phyloP scores from a whole-genome alignment of 2,329 filamentous ascomycete species.

The Cordyceps farinosa region DNA sequence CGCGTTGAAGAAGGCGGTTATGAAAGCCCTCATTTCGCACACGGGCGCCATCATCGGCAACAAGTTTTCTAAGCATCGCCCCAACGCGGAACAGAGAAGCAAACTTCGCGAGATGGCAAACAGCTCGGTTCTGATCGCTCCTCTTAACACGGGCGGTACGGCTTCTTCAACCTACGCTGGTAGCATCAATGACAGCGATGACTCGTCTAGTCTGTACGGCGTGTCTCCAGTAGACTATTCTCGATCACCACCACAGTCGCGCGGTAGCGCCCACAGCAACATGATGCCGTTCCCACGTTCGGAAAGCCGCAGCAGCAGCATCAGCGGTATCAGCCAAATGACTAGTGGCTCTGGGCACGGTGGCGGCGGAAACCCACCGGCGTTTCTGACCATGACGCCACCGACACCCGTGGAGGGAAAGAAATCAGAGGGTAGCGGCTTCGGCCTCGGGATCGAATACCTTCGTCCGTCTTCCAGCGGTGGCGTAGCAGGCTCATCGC shows the following conservation, averaged over 20 bases:
- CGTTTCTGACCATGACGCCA: constrained; percentile 47
- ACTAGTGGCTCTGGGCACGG: constrained; percentile 30
- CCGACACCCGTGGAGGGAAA: constrained; percentile 38
- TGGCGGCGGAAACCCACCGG: constrained; percentile 31
- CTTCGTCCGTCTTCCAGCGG: constrained; percentile 33
- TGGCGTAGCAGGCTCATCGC: constrained; percentile 23
- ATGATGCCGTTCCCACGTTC: constrained; percentile 44
- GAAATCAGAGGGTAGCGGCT: constrained; percentile 19
- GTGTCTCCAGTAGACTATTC: constrained; percentile 55
- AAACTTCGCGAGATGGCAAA: constrained; percentile 81
- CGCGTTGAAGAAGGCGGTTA: constrained; percentile 89
- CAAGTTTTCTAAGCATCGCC: constrained; percentile 88
- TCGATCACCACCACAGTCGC: constrained; percentile 54
- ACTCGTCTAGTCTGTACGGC: constrained; percentile 53
- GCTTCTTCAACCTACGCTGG: constrained; percentile 35
- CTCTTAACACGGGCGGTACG: constrained; percentile 31
- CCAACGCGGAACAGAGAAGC: constrained; percentile 72
- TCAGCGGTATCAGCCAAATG: constrained; percentile 43
- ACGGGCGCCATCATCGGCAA: constrained; percentile 96
- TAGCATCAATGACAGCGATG: constrained; percentile 51
- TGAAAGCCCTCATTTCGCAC: constrained; percentile 90
- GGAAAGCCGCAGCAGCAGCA: constrained; percentile 51
- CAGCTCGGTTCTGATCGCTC: constrained; percentile 62
- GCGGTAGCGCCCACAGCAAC: constrained; percentile 46
- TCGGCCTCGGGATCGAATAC: constrained; percentile 30